phyloP scores from a whole-genome alignment of 139 green algal genomes.

The Tetraselmis chui region DNA sequence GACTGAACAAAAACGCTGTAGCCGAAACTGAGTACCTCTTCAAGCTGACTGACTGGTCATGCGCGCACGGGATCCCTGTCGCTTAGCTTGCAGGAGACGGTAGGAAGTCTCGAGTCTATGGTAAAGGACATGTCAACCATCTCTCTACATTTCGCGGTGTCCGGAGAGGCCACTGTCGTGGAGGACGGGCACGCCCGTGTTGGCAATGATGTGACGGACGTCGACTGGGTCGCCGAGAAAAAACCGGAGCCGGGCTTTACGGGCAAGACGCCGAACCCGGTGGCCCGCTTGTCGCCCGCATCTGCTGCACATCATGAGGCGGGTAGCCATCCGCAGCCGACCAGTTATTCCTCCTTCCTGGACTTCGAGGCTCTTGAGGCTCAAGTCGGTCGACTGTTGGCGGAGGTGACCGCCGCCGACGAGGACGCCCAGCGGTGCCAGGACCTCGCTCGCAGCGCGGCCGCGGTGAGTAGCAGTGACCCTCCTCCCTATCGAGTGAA shows the following conservation, averaged over 20 bases:
- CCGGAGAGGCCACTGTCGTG: too few relatives aligned
- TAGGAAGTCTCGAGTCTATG: background rate
- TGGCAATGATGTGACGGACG: background rate
- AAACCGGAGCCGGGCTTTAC: background rate
- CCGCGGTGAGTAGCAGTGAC: background rate
- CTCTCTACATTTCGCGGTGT: background rate
- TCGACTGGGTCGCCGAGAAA: background rate
- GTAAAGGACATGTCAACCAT: background rate
- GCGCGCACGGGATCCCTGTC: too few relatives aligned
- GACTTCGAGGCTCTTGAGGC: background rate
- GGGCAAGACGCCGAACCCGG: background rate
- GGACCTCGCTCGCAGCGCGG: background rate
- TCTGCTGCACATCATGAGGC: too few relatives aligned
- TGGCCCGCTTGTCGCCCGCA: too few relatives aligned
- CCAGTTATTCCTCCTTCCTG: too few relatives aligned
- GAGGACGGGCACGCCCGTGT: background rate
- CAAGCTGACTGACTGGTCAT: too few relatives aligned
- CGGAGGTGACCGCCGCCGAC: background rate
- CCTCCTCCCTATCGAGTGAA: too few relatives aligned
- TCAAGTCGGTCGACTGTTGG: background rate
- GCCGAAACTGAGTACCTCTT: too few relatives aligned
- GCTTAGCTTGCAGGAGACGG: background rate
- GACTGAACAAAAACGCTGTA: too few relatives aligned
- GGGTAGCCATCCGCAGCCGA: too few relatives aligned
- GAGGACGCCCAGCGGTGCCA: background rate